Conservation (phyloP, 768 basidiomycete genomes). For the Vishniacozyma victoriae region DNA sequence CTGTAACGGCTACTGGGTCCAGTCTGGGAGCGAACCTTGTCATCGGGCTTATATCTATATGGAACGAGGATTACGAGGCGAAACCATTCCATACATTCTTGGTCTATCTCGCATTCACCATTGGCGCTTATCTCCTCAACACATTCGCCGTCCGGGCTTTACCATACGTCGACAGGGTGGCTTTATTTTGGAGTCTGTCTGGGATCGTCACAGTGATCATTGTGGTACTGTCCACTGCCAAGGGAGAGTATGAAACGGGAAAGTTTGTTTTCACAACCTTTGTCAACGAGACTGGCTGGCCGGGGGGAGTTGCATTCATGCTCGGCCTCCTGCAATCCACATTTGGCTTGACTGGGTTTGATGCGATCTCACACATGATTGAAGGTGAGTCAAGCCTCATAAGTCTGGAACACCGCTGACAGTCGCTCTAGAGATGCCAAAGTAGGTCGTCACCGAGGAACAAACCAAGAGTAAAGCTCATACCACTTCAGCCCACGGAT, state of each 20-base stretch:
- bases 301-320: slow-evolving; percentile 6
- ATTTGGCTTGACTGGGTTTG: slow-evolving; percentile 9
- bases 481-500: neutral
- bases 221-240: slow-evolving; percentile 1
- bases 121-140: slow-evolving; percentile 8
- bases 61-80: slow-evolving; percentile 5
- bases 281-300: slow-evolving; percentile 12
- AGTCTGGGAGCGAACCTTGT: slow-evolving; percentile 7
- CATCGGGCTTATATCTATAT: slow-evolving; percentile 2
- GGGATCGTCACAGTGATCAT: slow-evolving; percentile 5
- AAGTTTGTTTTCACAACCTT: slow-evolving; percentile 9
- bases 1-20: slow-evolving; percentile 5
- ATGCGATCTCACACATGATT: slow-evolving; percentile 7
- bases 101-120: slow-evolving; percentile 10
- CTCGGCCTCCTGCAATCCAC: slow-evolving; percentile 6
- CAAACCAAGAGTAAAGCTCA: neutral
- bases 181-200: slow-evolving; percentile 5
- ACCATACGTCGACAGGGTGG: slow-evolving; percentile 4
- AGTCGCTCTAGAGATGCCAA: neutral
- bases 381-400: slow-evolving; percentile 2
- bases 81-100: slow-evolving; percentile 10
- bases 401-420: neutral
- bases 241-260: slow-evolving; percentile 6
- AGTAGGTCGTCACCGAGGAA: neutral
- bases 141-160: slow-evolving; percentile 7